Conservation (phyloP, 441 rosid species). For the Capsella rubella region DNA sequence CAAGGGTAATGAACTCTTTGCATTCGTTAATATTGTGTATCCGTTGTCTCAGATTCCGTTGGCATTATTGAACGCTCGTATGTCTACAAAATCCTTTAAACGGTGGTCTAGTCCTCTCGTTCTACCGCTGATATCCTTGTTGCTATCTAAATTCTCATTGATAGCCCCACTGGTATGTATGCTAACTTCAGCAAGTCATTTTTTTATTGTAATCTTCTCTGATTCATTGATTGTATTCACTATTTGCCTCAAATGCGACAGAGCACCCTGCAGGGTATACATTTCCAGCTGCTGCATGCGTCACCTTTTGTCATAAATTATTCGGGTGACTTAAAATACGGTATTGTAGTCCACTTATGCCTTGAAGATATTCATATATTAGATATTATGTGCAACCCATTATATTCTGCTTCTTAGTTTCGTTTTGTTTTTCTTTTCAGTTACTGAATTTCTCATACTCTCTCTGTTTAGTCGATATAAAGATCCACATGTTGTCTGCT, state of each 20-base stretch:
- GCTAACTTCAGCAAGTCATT: slow-evolving; percentile 14
- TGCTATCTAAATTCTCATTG: slow-evolving; percentile 86
- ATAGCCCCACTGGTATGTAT: slow-evolving; percentile 83
- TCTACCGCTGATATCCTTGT: slow-evolving; percentile 69
- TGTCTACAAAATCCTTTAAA: slow-evolving; percentile 73
- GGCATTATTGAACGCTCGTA: slow-evolving; percentile 82
- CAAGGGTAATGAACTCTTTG: neutral
- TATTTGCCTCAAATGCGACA: slow-evolving; percentile 47
- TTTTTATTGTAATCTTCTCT: slow-evolving; percentile 5
- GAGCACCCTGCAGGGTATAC: slow-evolving; percentile 85
- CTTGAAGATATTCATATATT: slow-evolving; percentile 13
- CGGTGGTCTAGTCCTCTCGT: slow-evolving; percentile 74
- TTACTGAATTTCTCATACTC: slow-evolving; percentile 5
- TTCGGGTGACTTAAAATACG: slow-evolving; percentile 90
- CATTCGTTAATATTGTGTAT: slow-evolving; percentile 10
- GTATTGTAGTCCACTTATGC: slow-evolving; percentile 47
- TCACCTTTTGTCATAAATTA: slow-evolving; percentile 72
- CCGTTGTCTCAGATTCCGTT: slow-evolving; percentile 63
- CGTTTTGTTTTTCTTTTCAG: slow-evolving; percentile 14
- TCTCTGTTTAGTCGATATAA: neutral
- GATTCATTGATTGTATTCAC: slow-evolving; percentile 29
- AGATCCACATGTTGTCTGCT: slow-evolving; percentile 30
- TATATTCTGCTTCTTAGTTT: slow-evolving; percentile 12
- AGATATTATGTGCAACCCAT: neutral
- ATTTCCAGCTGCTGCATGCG: slow-evolving; percentile 84